These are phyloP conservation scores for Epichloe sylvatica DNA, from an alignment of 2,329 filamentous ascomycete genomes.

Conservation along the genomic window DNA sequence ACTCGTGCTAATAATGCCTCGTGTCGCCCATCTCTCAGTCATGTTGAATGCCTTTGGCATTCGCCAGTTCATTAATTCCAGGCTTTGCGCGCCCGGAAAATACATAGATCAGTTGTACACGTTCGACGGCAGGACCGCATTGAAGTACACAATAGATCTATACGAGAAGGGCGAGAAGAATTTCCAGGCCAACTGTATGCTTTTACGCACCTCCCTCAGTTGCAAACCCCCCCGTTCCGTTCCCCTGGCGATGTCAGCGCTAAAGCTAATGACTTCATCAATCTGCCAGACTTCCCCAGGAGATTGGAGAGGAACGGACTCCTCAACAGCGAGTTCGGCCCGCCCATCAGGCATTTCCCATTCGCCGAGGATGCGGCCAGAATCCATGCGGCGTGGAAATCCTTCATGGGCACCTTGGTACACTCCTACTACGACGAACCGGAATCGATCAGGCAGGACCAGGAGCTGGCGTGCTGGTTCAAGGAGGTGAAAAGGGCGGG, in stretches of 20 bases:
- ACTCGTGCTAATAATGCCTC: neutral
- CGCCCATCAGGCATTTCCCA: slow-evolving; percentile 26
- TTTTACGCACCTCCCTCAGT: neutral
- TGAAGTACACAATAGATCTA: neutral
- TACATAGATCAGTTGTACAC: neutral
- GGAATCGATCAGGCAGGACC: slow-evolving; percentile 19
- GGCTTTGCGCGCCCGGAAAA: neutral
- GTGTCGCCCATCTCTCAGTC: neutral
- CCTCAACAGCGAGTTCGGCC: slow-evolving; percentile 21
- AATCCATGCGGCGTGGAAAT: slow-evolving; percentile 22
- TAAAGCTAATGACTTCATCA: slow-evolving; percentile 22
- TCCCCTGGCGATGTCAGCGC: neutral
- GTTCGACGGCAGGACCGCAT: neutral
- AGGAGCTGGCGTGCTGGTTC: slow-evolving; percentile 31
- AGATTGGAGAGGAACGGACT: slow-evolving; percentile 27
- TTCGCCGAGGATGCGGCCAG: slow-evolving; percentile 28
- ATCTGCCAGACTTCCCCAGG: slow-evolving; percentile 23
- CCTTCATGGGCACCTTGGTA: slow-evolving; percentile 28
- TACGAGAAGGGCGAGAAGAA: neutral
- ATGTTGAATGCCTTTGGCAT: slow-evolving; percentile 1
- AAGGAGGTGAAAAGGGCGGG: slow-evolving; percentile 24
- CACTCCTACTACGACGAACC: slow-evolving; percentile 28
- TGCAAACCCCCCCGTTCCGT: neutral
- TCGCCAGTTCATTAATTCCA: neutral
- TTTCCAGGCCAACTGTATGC: slow-evolving; percentile 2